Percentiles rank a stretch among this genome's conserved stretches.
Conservation (phyloP, 1,284 basidiomycete species). For the Melanopsichium pennsylvanicum region DNA sequence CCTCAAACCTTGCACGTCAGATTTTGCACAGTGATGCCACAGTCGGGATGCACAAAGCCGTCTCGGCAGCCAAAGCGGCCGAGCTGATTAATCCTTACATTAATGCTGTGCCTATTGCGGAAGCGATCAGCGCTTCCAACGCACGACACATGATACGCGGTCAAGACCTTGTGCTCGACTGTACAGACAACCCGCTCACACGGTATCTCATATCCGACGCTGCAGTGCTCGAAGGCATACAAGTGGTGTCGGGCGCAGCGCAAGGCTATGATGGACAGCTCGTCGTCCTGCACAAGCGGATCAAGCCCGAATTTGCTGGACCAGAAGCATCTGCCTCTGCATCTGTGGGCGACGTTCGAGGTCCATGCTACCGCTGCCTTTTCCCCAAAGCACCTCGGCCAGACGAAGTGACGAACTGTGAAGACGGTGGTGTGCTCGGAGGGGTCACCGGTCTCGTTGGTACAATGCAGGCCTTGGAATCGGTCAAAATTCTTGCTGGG, state of each 20-base stretch:
- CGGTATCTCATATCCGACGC: constrained; percentile 94
- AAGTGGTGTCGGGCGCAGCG: constrained; percentile 91
- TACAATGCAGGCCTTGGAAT: constrained; percentile 86
- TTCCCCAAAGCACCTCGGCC: constrained; percentile 72
- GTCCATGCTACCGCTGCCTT: constrained; percentile 93
- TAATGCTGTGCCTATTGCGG: constrained; percentile 28
- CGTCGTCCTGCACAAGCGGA: constrained; percentile 55
- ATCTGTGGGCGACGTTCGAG: constrained; percentile 63
- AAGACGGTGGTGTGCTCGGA: constrained; percentile 89
- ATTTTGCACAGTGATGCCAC: constrained; percentile 83
- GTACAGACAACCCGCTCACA: constrained; percentile 90
- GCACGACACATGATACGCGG: constrained; percentile 39
- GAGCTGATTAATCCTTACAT: constrained; percentile 56
- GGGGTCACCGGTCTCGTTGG: constrained; percentile 90
- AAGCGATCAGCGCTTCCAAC: constrained; percentile 43
- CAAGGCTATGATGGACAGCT: constrained; percentile 91
- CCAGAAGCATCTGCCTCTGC: constrained; percentile 2
- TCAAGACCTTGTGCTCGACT: constrained; percentile 83
- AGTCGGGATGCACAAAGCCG: constrained; percentile 82
- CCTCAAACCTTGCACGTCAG: constrained; percentile 93
- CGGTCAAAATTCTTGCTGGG: constrained; percentile 72
- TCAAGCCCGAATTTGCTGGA: constrained; percentile 25
- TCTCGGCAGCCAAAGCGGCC: constrained; percentile 74
- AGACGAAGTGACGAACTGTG: constrained; percentile 72
- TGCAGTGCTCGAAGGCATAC: constrained; percentile 76